Percentiles rank a stretch among this genome's conserved stretches.
Conservation (phyloP, 148 eudicot genomes). For the Diospyros lotus region DNA sequence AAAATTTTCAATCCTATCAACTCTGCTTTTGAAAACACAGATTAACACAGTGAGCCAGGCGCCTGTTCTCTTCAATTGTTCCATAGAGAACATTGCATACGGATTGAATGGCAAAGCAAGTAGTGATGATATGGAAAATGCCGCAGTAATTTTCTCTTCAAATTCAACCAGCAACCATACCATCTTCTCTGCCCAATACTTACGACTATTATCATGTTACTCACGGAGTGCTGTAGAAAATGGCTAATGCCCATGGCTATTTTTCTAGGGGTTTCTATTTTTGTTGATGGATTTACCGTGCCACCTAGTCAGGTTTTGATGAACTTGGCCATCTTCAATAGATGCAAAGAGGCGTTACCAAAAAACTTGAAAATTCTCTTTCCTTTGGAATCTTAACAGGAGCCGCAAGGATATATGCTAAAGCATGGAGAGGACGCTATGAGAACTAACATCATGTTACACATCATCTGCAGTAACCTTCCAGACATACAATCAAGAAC, state of each 20-base stretch:
- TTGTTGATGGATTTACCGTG: too few species aligned
- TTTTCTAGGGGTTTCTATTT: slow-evolving; percentile 24
- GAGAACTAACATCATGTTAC: too few species aligned
- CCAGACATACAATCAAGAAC: too few species aligned
- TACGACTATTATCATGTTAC: neutral
- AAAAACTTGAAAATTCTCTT: too few species aligned
- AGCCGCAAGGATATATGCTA: too few species aligned
- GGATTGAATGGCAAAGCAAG: slow-evolving; percentile 79
- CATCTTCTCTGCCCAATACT: neutral
- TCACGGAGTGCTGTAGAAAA: slow-evolving; percentile 47
- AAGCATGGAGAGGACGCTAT: too few species aligned
- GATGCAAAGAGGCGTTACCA: too few species aligned
- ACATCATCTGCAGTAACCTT: too few species aligned
- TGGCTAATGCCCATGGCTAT: slow-evolving; percentile 96
- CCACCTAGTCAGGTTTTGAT: too few species aligned
- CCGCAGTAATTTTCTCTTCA: slow-evolving; percentile 55
- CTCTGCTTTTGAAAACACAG: slow-evolving; percentile 26
- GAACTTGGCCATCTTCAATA: too few species aligned
- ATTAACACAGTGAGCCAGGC: slow-evolving; percentile 95
- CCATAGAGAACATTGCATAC: slow-evolving; percentile 85
- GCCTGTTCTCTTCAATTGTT: slow-evolving; percentile 90
- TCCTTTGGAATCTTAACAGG: too few species aligned
- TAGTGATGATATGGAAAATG: slow-evolving; percentile 64
- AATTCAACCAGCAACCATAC: neutral
- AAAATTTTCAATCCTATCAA: neutral